Evolutionary conservation across 768 basidiomycete species (phyloP), one percentile per base, ranked within the genome.

Genomic region (Boletus huronensis): DNA sequence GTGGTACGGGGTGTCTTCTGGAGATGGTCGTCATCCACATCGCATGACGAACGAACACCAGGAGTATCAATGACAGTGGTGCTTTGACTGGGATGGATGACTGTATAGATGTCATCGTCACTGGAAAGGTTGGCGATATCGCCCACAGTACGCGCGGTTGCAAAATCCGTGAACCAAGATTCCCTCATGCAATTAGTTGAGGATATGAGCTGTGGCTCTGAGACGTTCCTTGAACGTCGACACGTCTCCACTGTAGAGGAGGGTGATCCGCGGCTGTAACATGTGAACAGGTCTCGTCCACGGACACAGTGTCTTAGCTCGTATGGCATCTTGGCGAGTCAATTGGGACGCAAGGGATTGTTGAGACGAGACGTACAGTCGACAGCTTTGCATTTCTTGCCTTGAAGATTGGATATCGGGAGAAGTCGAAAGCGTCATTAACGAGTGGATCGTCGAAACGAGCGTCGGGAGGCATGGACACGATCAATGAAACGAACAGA

Each of bases 131-230:
- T 42, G 9, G 45, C 41, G 39, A 62, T 53, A 29, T 59, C 54
- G 36, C 19, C 59, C 14, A 53, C 41, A 3, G 64, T 58, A 28
- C 28, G 51, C 26, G 58, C 26, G 21, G 58, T 49, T 23, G 40
- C 29, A 32, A 58, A 35, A 48, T 50, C 46, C 17, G 58, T 26
- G 29, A 58, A 56, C 66, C 58, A 61, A 13, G 65, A 56, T 19
- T 58, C 67, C 23, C 34, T 55, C 57, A 52, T 51, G 48, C 35
- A 45, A 19, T 58, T 58, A 23, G 59, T 61, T 0, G 64, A 64
- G 14, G 50, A 64, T 32, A 54, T 23, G 3, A 66, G 58, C 39
- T 54, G 64, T 21, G 66, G 64, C 2, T 65, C 63, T 9, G 66
- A 67, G 29, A 55, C 64, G 14, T 65, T 64, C 26, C 62, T 67